Base-by-base conservation (phyloP, 1,139 yeast species). In the Lodderomyces theae region DNA sequence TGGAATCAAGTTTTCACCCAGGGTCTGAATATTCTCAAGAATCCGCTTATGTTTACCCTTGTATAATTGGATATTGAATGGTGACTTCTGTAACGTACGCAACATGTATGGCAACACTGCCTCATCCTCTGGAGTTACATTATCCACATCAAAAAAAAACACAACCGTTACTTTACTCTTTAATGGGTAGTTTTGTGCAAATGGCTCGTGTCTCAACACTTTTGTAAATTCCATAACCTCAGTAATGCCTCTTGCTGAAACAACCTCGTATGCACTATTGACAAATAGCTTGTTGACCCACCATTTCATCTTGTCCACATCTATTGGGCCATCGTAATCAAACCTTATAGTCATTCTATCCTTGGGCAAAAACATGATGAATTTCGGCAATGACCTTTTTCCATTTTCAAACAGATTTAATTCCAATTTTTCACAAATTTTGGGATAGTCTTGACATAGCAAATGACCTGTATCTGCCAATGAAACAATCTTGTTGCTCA, bases 91-190 rank as follows among this genome's bases (percentile, higher is more conserved):
- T 17, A 82, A 63, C 12, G 77, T 78, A 41, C 80, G 82, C 34
- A 81, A 60, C 39, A 85, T 52, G 51, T 81, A 74, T 2, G 83
- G 80, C 44, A 85, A 63, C 6, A 83, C 61, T 22, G 74, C 74
- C 49, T 71, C 71, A 57, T 85, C 92, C 54, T 84, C 92, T 2
- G 68, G 66, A 1, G 78, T 69, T 2, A 65, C 64, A 0, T 78
- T 70, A 10, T 67, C 67, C 4, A 66, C 63, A 48, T 83, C 83
- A 55, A 75, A 80, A 35, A 72, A 65, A 49, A 73, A 80, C 3
- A 85, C 74, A 38, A 82, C 66, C 3, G 78, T 63, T 1, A 79
- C 63, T 44, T 63, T 63, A 50, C 66, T 67, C 12, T 64, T 58
- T 41, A 72, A 63, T 2, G 80, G 77, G 45, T 66, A 68, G 38